phyloP scores from a whole-genome alignment of 2,329 filamentous ascomycete species.

The Exophiala sp. region DNA sequence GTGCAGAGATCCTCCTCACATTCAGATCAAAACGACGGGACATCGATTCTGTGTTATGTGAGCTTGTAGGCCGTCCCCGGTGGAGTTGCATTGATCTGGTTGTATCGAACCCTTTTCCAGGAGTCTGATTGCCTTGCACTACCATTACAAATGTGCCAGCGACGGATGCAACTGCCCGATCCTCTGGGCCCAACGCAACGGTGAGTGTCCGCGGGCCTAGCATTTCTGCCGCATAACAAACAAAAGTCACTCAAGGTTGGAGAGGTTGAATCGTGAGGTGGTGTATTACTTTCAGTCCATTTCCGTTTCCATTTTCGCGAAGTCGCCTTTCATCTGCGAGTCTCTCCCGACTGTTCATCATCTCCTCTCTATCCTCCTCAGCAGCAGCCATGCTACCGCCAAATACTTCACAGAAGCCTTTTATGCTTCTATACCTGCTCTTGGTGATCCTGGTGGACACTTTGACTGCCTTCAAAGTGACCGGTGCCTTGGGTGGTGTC shows the following conservation, averaged over 20 bases:
- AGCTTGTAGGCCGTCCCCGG: constrained; percentile 1
- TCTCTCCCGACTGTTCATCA: background rate
- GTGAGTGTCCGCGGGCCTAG: constrained; percentile 15
- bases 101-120: background rate
- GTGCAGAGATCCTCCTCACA: background rate
- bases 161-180: constrained; percentile 23
- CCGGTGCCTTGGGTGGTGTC: constrained; percentile 31
- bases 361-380: background rate
- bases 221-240: constrained; percentile 12
- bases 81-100: background rate
- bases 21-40: background rate
- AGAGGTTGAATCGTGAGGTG: background rate
- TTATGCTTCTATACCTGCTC: constrained; percentile 4
- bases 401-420: background rate
- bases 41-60: constrained; percentile 3
- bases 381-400: constrained; percentile 7
- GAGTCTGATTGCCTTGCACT: constrained; percentile 7
- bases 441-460: constrained; percentile 1
- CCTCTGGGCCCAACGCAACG: constrained; percentile 17
- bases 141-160: constrained; percentile 14
- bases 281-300: constrained; percentile 2
- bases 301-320: background rate
- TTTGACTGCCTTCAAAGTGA: constrained; percentile 26
- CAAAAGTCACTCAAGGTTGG: constrained; percentile 1
- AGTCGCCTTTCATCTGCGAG: constrained; percentile 7